Percentiles rank a stretch among this genome's conserved stretches.
phyloP scores from a whole-genome alignment of 192 early-diverging fungal genomes.

The Radiomyces spectabilis region DNA sequence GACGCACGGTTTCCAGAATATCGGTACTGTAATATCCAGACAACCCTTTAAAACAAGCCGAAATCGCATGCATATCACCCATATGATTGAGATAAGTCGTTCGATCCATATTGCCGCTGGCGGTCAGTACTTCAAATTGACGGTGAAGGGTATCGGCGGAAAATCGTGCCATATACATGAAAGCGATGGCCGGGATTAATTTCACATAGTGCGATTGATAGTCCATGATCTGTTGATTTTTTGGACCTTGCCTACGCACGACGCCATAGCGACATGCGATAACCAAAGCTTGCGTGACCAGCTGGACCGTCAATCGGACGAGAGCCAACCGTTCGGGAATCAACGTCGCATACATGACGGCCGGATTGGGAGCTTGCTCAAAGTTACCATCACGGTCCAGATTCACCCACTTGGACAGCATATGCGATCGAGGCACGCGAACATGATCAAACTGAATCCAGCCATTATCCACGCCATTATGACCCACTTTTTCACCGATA shows the following conservation, averaged over 20 bases:
- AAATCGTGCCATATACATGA: slow-evolving; percentile 35
- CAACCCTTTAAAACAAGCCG: slow-evolving; percentile 44
- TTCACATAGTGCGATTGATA: slow-evolving; percentile 54
- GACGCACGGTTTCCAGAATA: slow-evolving; percentile 42
- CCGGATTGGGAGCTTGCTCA: slow-evolving; percentile 43
- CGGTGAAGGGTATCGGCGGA: slow-evolving; percentile 1
- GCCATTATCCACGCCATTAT: slow-evolving; percentile 57
- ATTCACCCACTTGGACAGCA: slow-evolving; percentile 51
- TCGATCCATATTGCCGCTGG: slow-evolving; percentile 36
- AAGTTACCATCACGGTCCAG: slow-evolving; percentile 48
- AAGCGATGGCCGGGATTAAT: slow-evolving; percentile 45
- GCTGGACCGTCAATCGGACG: slow-evolving; percentile 23
- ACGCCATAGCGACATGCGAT: slow-evolving; percentile 56
- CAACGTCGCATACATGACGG: slow-evolving; percentile 47
- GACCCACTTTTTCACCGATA: slow-evolving; percentile 53
- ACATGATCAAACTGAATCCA: slow-evolving; percentile 55
- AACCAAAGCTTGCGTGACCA: slow-evolving; percentile 42
- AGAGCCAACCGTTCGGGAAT: slow-evolving; percentile 55
- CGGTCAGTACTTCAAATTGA: slow-evolving; percentile 24
- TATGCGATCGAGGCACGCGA: slow-evolving; percentile 47
- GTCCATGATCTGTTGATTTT: slow-evolving; percentile 60
- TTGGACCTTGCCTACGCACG: slow-evolving; percentile 51
- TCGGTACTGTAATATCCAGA: slow-evolving; percentile 43
- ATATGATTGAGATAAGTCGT: slow-evolving; percentile 36
- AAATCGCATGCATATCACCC: slow-evolving; percentile 49